Conservation (phyloP, 495 filamentous ascomycete species). For the Hypoxylon perforatum region DNA sequence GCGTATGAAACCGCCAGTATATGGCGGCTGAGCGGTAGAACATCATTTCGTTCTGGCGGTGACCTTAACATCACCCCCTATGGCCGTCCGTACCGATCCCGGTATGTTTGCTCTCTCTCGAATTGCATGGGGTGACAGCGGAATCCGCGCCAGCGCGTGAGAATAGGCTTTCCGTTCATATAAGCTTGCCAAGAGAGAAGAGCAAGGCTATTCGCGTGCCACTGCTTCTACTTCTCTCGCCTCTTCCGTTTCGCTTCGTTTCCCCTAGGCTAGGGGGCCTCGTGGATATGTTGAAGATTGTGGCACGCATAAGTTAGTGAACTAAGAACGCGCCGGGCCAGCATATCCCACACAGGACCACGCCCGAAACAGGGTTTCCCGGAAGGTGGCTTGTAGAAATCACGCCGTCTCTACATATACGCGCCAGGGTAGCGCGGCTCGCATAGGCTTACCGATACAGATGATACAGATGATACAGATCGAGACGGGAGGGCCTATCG, state of each 20-base stretch:
- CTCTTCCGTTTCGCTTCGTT: not conserved
- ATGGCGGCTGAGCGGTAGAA: not conserved
- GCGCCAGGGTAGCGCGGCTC: conserved; percentile 6
- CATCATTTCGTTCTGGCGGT: conserved; percentile 1
- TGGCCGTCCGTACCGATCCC: not conserved
- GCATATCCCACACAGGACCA: too few relatives aligned
- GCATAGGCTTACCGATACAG: too few relatives aligned
- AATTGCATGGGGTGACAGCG: conserved; percentile 7
- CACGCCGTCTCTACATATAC: too few relatives aligned
- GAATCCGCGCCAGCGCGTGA: not conserved
- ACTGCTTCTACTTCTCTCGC: conserved; percentile 13
- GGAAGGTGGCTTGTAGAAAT: too few relatives aligned
- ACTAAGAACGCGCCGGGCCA: too few relatives aligned
- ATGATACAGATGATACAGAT: too few relatives aligned
- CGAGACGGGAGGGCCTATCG: too few relatives aligned
- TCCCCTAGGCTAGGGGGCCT: too few relatives aligned
- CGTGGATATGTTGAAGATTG: too few relatives aligned
- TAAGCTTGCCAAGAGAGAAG: conserved; percentile 3
- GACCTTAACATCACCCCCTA: not conserved
- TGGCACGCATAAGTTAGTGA: too few relatives aligned
- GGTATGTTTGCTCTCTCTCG: conserved; percentile 1
- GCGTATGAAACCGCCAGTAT: conserved; percentile 19
- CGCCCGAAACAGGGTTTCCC: too few relatives aligned
- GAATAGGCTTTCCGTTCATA: not conserved
- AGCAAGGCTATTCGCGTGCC: conserved; percentile 8